These are phyloP conservation scores for Penicillium crustosum DNA, from an alignment of 2,329 filamentous ascomycete genomes.

Conservation along the genomic window DNA sequence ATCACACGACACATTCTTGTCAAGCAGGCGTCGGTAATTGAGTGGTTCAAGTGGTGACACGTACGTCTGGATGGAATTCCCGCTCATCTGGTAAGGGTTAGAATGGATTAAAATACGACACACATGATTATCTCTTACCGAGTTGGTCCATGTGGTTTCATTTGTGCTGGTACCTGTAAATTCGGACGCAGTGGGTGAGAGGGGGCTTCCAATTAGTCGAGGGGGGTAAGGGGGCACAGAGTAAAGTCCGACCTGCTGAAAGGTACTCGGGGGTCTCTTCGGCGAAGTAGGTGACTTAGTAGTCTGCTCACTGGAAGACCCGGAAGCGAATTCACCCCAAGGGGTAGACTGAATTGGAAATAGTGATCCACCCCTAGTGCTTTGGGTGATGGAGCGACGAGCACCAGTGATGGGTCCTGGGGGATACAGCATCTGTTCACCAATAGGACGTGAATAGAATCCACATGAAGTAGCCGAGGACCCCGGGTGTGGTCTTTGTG, in stretches of 20 bases:
- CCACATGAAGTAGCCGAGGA: constrained; percentile 29
- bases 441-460: constrained; percentile 31
- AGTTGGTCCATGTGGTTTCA: constrained; percentile 34
- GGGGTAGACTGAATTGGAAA: constrained; percentile 35
- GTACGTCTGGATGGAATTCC: constrained; percentile 70
- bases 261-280: constrained; percentile 32
- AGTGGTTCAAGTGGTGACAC: constrained; percentile 84
- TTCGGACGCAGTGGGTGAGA: constrained; percentile 73
- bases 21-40: constrained; percentile 92
- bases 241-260: constrained; percentile 39
- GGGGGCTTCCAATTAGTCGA: constrained; percentile 61
- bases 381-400: constrained; percentile 35
- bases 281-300: constrained; percentile 29
- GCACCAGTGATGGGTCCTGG: constrained; percentile 26
- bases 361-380: constrained; percentile 33
- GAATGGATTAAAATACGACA: constrained; percentile 20
- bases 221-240: constrained; percentile 50
- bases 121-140: constrained; percentile 53
- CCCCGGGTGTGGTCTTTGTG: constrained; percentile 39
- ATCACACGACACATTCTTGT: constrained; percentile 95
- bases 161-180: constrained; percentile 57
- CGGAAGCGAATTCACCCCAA: constrained; percentile 35
- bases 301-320: constrained; percentile 24
- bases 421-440: constrained; percentile 34
- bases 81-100: constrained; percentile 24